Evolutionary conservation across 495 filamentous ascomycete genomes (phyloP), one percentile per base, ranked within the genome.

Genomic region (Tetracladium marchalianum): DNA sequence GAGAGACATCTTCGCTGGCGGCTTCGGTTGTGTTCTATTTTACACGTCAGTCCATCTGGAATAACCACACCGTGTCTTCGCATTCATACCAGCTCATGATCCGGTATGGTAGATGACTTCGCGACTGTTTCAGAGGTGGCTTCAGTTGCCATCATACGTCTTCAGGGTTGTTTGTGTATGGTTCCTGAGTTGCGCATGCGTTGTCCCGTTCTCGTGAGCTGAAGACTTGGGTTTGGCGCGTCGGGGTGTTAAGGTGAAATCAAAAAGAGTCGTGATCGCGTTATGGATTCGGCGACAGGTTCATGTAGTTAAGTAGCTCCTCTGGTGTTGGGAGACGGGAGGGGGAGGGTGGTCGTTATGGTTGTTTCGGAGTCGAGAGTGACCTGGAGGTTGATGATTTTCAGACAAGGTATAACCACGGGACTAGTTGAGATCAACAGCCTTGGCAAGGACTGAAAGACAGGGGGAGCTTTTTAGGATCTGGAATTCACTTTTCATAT

Each of bases 131-230:
- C 62, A 51, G 65, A 56, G 55, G 65, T 66, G 66, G 66, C 70
- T 67, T 72, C 72, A 63, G 72, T 71, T 64, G 74, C 74, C 74
- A 77, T 77, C 69, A 73, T 77, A 66, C 68, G 65, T 57, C 51
- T 52, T 52, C 45, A 53, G 45, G 37, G 36, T 45, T 59, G 50
- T 56, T 53, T 51, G 40, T 49, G 41, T 38, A 33, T 42, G 41
- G 51, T 49, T 49, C 10, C 49, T 43, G 35, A 51, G 50, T 49
- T 65, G 55, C 59, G 59, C 55, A 57, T 59, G 50, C 52, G 53
- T 56, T 54, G 51, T 41, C 44, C 51, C 52, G 47, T 52, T 41
- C 50, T 51, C 45, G 45, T 50, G 53, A 48, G 40, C 51, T 31
- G 50, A 44, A 50, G 31, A 41, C 44, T 50, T 39, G 44, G 42